Evolutionary conservation across 495 filamentous ascomycete genomes (phyloP).

Genomic region (Penicillium ucsense): DNA sequence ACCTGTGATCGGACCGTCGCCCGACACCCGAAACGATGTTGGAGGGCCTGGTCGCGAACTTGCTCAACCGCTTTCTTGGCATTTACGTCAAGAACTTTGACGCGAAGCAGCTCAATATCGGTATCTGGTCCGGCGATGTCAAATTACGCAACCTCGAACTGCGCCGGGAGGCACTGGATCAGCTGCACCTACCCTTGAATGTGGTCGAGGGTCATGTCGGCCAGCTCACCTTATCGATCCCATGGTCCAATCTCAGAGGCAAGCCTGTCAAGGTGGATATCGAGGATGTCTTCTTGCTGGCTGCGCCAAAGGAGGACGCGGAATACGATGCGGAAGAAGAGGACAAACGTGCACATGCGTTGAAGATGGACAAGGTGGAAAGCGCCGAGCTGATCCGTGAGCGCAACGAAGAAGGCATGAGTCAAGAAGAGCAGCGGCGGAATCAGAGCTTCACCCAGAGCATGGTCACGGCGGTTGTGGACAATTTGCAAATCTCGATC

Average conservation of each 20-base stretch:
- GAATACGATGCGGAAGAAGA: constrained; percentile 92
- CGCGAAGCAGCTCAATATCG: constrained; percentile 88
- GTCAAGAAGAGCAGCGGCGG: constrained; percentile 85
- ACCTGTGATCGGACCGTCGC: constrained; percentile 17
- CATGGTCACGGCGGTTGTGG: constrained; percentile 87
- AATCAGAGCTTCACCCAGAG: constrained; percentile 95
- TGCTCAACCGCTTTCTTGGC: constrained; percentile 97
- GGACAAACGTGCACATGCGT: constrained; percentile 62
- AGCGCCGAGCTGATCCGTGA: constrained; percentile 91
- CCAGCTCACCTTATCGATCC: constrained; percentile 79
- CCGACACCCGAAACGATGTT: constrained; percentile 46
- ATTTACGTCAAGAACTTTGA: constrained; percentile 99
- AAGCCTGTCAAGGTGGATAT: constrained; percentile 91
- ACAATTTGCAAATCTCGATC: constrained; percentile 93
- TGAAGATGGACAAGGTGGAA: constrained; percentile 97
- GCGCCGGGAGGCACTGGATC: constrained; percentile 87
- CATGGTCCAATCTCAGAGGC: constrained; percentile 90
- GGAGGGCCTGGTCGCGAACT: constrained; percentile 65
- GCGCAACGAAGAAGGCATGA: constrained; percentile 83
- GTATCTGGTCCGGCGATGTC: constrained; percentile 97
- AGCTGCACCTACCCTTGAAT: constrained; percentile 89
- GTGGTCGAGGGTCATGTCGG: constrained; percentile 93
- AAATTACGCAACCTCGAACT: constrained; percentile 86
- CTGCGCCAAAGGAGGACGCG: constrained; percentile 86
- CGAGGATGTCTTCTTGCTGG: constrained; percentile 91